phyloP scores from a whole-genome alignment of 768 basidiomycete species.

The Agrocybe praecox region DNA sequence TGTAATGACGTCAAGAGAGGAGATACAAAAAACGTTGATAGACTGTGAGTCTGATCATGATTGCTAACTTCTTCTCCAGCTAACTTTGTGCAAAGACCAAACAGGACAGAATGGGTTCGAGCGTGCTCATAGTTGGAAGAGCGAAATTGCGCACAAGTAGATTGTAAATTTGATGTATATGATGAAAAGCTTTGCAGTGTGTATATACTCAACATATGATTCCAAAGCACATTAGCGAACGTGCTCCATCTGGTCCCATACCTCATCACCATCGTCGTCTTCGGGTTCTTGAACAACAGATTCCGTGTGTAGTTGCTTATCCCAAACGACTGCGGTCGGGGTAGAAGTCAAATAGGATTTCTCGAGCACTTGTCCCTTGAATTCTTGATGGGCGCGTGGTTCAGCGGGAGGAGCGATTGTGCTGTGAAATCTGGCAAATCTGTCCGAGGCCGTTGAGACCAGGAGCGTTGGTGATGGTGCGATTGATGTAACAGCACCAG shows the following conservation, averaged over 20 bases:
- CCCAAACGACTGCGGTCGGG: conserved; percentile 71
- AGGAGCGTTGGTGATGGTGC: conserved; percentile 56
- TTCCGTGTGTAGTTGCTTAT: conserved; percentile 27
- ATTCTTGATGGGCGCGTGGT: conserved; percentile 51
- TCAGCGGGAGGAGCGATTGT: conserved; percentile 51
- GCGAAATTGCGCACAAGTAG: conserved; percentile 64
- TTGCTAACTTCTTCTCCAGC: neutral
- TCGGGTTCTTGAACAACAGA: conserved; percentile 18
- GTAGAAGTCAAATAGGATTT: conserved; percentile 64
- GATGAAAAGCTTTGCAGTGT: neutral
- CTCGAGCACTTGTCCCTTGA: conserved; percentile 61
- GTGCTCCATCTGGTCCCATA: conserved; percentile 71
- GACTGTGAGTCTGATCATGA: conserved; percentile 59
- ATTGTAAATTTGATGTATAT: neutral
- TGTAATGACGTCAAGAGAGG: conserved; percentile 81
- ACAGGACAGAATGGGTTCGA: conserved; percentile 87
- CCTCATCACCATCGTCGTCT: conserved; percentile 51
- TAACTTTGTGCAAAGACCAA: conserved; percentile 51
- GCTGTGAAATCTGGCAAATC: conserved; percentile 72
- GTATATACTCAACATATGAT: neutral
- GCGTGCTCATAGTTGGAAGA: conserved; percentile 85
- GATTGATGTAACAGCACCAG: conserved; percentile 70
- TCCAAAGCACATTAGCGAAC: conserved; percentile 24
- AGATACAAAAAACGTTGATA: conserved; percentile 78
- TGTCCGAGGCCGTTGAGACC: conserved; percentile 67